These are phyloP conservation scores for Boletus edulis DNA, from an alignment of 768 basidiomycete genomes.

Conservation along the genomic window DNA sequence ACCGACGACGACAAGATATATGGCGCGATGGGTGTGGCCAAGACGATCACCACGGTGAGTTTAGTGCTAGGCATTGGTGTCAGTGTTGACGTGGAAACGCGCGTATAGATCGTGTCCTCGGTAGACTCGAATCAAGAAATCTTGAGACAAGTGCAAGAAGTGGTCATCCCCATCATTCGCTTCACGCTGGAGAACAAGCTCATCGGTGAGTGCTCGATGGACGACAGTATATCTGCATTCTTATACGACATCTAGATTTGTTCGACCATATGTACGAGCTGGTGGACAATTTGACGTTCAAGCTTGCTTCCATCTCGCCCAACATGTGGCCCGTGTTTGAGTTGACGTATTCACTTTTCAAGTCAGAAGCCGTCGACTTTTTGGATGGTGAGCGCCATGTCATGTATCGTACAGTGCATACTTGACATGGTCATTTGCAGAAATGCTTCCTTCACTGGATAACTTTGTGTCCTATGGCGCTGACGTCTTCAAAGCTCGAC, in stretches of 20 bases:
- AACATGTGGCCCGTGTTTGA: conserved; percentile 89
- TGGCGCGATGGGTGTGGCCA: conserved; percentile 82
- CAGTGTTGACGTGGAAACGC: neutral
- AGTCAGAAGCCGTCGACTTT: conserved; percentile 80
- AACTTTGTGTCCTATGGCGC: conserved; percentile 86
- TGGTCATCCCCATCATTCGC: conserved; percentile 73
- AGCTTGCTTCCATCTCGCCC: conserved; percentile 68
- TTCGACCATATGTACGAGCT: conserved; percentile 88
- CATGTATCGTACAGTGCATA: neutral
- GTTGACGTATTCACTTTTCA: conserved; percentile 79
- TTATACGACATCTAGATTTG: conserved; percentile 49
- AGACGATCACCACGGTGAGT: conserved; percentile 77
- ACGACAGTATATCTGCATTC: neutral
- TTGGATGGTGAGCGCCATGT: conserved; percentile 59
- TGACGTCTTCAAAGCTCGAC: conserved; percentile 66
- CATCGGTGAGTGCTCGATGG: conserved; percentile 50
- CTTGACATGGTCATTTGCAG: conserved; percentile 32
- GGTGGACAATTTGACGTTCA: conserved; percentile 83
- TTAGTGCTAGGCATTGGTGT: neutral
- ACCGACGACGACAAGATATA: conserved; percentile 85
- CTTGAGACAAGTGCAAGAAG: conserved; percentile 75
- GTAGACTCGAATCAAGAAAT: conserved; percentile 75
- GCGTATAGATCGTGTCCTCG: conserved; percentile 67
- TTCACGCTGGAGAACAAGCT: conserved; percentile 77
- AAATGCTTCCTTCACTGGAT: conserved; percentile 86